Conservation (phyloP, 2,329 filamentous ascomycete species). For the Cadophora sp. region DNA sequence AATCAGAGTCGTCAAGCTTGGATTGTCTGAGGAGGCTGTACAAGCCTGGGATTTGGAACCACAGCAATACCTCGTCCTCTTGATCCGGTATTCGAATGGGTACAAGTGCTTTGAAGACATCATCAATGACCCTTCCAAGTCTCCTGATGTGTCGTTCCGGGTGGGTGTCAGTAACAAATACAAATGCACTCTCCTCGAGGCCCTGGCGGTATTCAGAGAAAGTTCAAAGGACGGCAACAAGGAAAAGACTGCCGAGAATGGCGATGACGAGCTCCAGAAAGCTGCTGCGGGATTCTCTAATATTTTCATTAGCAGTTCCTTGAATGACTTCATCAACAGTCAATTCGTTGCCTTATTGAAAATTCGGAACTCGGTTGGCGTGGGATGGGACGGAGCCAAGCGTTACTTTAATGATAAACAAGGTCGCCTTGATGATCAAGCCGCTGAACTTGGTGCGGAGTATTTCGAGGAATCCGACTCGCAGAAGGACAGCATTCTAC, state of each 20-base stretch:
- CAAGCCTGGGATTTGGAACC: constrained; percentile 76
- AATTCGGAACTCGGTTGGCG: constrained; percentile 56
- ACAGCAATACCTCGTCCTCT: constrained; percentile 74
- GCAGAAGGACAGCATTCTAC: constrained; percentile 27
- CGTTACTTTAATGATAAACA: constrained; percentile 38
- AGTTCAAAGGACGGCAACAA: constrained; percentile 39
- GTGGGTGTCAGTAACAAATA: constrained; percentile 75
- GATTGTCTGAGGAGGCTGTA: constrained; percentile 75
- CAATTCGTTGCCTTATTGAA: constrained; percentile 68
- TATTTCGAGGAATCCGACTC: constrained; percentile 22
- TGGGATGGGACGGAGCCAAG: constrained; percentile 73
- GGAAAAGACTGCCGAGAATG: background rate
- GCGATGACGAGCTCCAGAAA: background rate
- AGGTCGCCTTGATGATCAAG: constrained; percentile 33
- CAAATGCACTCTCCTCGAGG: constrained; percentile 66
- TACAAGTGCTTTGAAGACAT: constrained; percentile 68
- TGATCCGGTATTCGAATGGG: constrained; percentile 67
- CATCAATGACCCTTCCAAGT: constrained; percentile 48
- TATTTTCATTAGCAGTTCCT: constrained; percentile 74
- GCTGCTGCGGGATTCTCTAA: constrained; percentile 52
- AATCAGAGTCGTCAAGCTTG: constrained; percentile 71
- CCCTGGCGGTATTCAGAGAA: constrained; percentile 46
- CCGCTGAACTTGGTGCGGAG: constrained; percentile 25
- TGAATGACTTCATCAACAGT: constrained; percentile 72
- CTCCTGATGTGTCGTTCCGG: constrained; percentile 61